These are phyloP conservation scores for Candida dajiaensis DNA, from an alignment of 805 yeast species.

Conservation along the genomic window DNA sequence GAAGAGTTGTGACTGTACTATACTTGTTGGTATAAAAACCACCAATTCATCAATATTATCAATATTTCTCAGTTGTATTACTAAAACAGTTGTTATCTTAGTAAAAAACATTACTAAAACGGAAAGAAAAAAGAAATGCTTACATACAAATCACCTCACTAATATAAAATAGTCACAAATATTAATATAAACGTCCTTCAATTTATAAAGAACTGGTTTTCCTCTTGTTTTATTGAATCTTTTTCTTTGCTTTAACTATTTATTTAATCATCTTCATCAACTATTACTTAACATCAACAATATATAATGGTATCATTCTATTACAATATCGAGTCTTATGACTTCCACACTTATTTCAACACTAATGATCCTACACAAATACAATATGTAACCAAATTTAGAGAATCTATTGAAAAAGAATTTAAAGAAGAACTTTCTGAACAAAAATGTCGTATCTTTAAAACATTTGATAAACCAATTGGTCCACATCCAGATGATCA, in stretches of 20 bases:
- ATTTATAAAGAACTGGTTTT: neutral
- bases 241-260: neutral
- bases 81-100: too few relatives aligned
- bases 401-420: constrained; percentile 34
- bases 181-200: too few relatives aligned
- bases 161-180: too few relatives aligned
- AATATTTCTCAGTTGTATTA: too few relatives aligned
- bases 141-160: too few relatives aligned
- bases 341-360: constrained; percentile 49
- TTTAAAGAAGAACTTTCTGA: constrained; percentile 34
- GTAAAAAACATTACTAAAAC: too few relatives aligned
- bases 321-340: constrained; percentile 35
- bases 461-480: constrained; percentile 40
- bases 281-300: too few relatives aligned
- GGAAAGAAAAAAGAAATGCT: too few relatives aligned
- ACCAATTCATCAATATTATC: too few relatives aligned
- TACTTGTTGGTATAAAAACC: too few relatives aligned
- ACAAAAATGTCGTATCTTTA: constrained; percentile 38
- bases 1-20: too few relatives aligned
- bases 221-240: neutral
- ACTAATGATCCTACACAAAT: constrained; percentile 24
- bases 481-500: constrained; percentile 51
- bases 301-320: constrained; percentile 10
- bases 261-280: neutral
- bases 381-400: constrained; percentile 30